Percentiles rank a stretch among this genome's conserved stretches.
Evolutionary conservation across 2,329 filamentous ascomycete genomes (phyloP).

Genomic region (Furcasterigmium furcatum): DNA sequence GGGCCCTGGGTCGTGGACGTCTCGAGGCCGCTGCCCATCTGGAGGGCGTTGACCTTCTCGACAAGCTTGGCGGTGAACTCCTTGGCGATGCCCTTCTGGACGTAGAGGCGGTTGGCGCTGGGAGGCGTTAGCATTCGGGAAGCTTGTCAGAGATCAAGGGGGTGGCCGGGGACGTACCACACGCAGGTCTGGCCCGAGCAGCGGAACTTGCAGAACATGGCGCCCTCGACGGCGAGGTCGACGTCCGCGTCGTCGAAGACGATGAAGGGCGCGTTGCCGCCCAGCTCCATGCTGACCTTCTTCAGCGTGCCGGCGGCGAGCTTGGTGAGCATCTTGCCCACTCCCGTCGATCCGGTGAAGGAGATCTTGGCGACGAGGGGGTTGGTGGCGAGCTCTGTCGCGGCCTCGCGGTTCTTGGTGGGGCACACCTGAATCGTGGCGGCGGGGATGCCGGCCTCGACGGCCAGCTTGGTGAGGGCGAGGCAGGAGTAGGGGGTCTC

Average conservation of each 20-base stretch:
- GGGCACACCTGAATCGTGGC: constrained; percentile 49
- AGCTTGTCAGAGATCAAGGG: too few relatives aligned
- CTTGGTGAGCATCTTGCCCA: constrained; percentile 59
- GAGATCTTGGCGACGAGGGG: constrained; percentile 62
- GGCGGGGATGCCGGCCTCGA: constrained; percentile 63
- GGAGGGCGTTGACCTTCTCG: constrained; percentile 53
- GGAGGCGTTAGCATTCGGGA: background rate
- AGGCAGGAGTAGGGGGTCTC: constrained; percentile 69
- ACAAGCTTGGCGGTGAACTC: constrained; percentile 47
- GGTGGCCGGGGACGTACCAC: constrained; percentile 25
- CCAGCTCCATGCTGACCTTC: constrained; percentile 72
- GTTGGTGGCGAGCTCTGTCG: constrained; percentile 20
- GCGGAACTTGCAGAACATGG: constrained; percentile 68
- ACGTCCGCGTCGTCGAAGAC: constrained; percentile 75
- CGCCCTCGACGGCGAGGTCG: constrained; percentile 62
- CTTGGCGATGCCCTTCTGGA: constrained; percentile 58
- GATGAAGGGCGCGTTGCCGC: constrained; percentile 73
- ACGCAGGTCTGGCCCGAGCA: constrained; percentile 72
- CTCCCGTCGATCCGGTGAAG: constrained; percentile 61
- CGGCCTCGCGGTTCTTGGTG: constrained; percentile 16
- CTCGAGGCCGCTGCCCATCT: constrained; percentile 53
- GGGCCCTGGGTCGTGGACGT: constrained; percentile 57
- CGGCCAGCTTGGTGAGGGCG: constrained; percentile 61
- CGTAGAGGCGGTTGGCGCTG: constrained; percentile 57
- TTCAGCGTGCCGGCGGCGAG: constrained; percentile 67